Evolutionary conservation across 176 grass and related monocot genomes (phyloP).

Genomic region (Tillandsia fasciculata): DNA sequence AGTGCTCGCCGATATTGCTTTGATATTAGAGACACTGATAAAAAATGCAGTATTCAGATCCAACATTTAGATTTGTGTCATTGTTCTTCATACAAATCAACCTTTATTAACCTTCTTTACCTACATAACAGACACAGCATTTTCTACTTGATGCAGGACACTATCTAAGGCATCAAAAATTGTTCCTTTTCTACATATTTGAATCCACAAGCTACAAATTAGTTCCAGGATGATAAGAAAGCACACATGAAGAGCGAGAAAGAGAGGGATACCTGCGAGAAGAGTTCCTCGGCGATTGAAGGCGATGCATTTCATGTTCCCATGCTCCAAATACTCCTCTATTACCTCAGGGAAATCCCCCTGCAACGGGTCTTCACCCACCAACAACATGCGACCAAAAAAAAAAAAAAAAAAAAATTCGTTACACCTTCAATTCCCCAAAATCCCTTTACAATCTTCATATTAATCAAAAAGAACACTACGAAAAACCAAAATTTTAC

Average conservation of each 20-base stretch:
- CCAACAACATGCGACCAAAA: conserved; percentile 14
- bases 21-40: too few species aligned
- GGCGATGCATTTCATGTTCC: conserved; percentile 98
- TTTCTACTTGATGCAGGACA: not conserved
- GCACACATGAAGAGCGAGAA: not conserved
- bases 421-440: conserved; percentile 3
- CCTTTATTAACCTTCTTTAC: not conserved
- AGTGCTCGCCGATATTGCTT: too few species aligned
- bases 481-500: not conserved
- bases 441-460: conserved; percentile 8
- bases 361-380: conserved; percentile 80
- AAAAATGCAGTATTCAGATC: too few species aligned
- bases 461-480: conserved; percentile 12
- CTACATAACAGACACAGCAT: not conserved
- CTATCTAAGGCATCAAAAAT: not conserved
- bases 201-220: conserved; percentile 7
- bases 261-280: conserved; percentile 69
- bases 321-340: conserved; percentile 94
- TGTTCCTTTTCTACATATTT: not conserved
- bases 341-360: conserved; percentile 98
- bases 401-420: conserved; percentile 13
- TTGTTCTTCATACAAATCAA: not conserved
- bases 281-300: conserved; percentile 91
- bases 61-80: too few species aligned
- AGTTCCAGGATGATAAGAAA: conserved; percentile 9